Evolutionary conservation across 2,329 filamentous ascomycete genomes (phyloP), one percentile per base, ranked within the genome.

Genomic region (Aspergillus fischeri): DNA sequence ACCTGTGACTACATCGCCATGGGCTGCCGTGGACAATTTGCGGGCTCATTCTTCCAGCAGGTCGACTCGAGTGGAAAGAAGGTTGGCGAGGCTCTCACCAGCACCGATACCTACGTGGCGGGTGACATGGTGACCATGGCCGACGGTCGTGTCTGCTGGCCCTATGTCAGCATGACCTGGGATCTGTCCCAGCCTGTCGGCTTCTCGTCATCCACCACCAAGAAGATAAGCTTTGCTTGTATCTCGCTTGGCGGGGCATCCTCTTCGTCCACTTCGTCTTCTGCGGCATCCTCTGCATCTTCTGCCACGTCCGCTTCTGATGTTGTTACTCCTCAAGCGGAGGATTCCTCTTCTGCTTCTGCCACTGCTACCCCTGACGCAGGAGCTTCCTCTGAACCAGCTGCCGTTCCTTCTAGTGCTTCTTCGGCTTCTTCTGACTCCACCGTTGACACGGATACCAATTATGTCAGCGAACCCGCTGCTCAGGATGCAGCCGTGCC

Each of bases 51-150:
- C 69, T 86, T 83, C 76, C 84, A 86, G 72, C 73, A 83, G 53
- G 80, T 86, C 27, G 76, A 78, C 64, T 76, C 70, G 53, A 69
- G 75, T 11, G 84, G 84, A 2, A 71, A 75, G 53, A 82, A 78
- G 66, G 73, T 85, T 38, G 84, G 83, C 21, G 71, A 76, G 17
- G 70, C 81, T 1, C 64, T 85, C 57, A 76, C 74, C 54, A 78
- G 77, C n/a, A 77, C 69, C 11, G 77, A 85, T 65, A 79, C 80
- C n/a, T 84, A 78, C 63, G 82, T 87, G 49, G 81, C 83, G 7
- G 84, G 84, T 42, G 84, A 87, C 64, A 85, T 86, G 77, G 83
- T 84, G 10, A 84, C 81, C 32, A 80, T 84, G 75, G 63, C 72
- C n/a, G 81, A 84, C 58, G 63, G 60, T n/a, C 81, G 81, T 50